Conservation (phyloP, 2,329 filamentous ascomycete genomes). For the Monilinia laxa region DNA sequence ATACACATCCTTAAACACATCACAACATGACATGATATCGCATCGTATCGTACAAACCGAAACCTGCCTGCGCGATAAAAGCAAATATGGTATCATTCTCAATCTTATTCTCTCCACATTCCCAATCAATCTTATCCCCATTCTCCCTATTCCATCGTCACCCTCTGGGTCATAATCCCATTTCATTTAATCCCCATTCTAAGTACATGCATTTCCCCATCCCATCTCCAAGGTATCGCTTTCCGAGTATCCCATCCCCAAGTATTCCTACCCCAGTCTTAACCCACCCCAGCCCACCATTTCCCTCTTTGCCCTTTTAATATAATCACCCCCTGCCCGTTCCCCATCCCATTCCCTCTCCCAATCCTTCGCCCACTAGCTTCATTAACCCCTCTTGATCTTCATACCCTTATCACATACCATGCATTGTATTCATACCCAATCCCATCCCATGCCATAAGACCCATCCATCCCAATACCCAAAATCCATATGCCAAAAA, state of each 20-base stretch:
- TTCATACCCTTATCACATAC: slow-evolving; percentile 4
- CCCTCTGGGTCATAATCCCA: background rate
- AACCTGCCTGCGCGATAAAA: background rate
- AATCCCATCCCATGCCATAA: background rate
- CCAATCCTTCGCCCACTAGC: too few species aligned
- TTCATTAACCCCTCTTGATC: background rate
- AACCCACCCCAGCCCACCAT: background rate
- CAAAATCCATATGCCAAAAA: slow-evolving; percentile 9
- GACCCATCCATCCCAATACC: slow-evolving; percentile 3
- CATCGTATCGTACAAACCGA: background rate
- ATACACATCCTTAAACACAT: background rate
- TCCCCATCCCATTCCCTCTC: background rate
- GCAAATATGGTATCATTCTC: slow-evolving; percentile 10
- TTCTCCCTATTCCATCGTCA: background rate
- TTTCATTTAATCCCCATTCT: slow-evolving; percentile 9
- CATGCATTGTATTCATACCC: slow-evolving; percentile 4
- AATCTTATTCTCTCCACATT: background rate
- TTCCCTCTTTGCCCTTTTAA: background rate
- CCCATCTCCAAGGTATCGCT: background rate
- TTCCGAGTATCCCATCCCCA: background rate
- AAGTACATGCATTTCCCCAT: slow-evolving; percentile 6
- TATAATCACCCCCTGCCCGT: background rate
- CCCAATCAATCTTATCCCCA: background rate
- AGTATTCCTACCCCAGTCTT: background rate
- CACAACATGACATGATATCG: background rate